A percentile compares a stretch with the other conserved stretches of the same genome.
Evolutionary conservation across 1,284 basidiomycete species (phyloP).

Genomic region (Veloboletus limbatus): DNA sequence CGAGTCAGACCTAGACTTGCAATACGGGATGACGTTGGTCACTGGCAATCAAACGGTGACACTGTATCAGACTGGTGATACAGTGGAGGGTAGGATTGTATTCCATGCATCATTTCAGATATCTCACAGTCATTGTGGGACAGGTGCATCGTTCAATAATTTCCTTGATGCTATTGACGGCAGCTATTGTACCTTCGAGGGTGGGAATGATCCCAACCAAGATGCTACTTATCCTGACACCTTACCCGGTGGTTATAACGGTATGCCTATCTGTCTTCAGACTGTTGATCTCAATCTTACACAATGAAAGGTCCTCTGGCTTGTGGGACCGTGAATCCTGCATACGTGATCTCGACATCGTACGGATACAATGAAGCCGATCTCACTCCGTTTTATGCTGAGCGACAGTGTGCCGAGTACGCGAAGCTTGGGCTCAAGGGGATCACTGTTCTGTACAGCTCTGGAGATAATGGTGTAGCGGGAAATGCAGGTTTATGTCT

Average conservation of each 20-base stretch:
- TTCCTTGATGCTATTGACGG: slow-evolving; percentile 47
- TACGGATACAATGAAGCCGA: slow-evolving; percentile 48
- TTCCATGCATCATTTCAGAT: neutral
- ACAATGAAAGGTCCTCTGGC: slow-evolving; percentile 31
- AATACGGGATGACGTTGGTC: slow-evolving; percentile 47
- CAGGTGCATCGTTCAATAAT: slow-evolving; percentile 45
- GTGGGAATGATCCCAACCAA: slow-evolving; percentile 50
- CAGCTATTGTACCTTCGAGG: slow-evolving; percentile 59
- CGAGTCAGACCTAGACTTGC: slow-evolving; percentile 54
- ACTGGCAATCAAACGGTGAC: slow-evolving; percentile 39
- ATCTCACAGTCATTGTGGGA: neutral
- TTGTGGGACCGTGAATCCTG: slow-evolving; percentile 49
- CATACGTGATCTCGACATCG: slow-evolving; percentile 54
- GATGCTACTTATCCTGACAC: slow-evolving; percentile 55
- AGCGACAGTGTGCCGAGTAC: slow-evolving; percentile 57
- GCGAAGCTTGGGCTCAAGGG: slow-evolving; percentile 48
- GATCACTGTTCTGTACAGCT: slow-evolving; percentile 48
- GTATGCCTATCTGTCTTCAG: slow-evolving; percentile 1
- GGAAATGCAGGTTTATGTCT: slow-evolving; percentile 41
- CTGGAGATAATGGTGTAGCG: slow-evolving; percentile 51
- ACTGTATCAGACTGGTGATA: slow-evolving; percentile 48
- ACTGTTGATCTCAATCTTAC: neutral
- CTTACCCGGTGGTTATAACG: slow-evolving; percentile 40
- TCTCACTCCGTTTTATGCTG: slow-evolving; percentile 43
- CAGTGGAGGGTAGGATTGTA: slow-evolving; percentile 32